Evolutionary conservation across 2,329 filamentous ascomycete species (phyloP).

Genomic region (Phaeosphaeria sp.): DNA sequence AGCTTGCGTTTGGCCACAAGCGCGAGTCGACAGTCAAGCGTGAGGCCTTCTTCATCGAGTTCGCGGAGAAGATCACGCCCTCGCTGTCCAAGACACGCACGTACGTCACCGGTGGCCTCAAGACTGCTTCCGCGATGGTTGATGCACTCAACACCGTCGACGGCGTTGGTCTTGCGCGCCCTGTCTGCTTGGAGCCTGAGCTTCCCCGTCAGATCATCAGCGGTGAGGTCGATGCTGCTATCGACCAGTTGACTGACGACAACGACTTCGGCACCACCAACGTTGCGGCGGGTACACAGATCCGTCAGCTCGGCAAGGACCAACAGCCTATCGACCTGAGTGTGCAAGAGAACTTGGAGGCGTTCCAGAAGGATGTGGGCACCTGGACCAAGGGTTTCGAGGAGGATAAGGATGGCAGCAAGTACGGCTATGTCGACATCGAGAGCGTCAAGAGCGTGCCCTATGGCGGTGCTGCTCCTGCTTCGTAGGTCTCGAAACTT

Average conservation of each 20-base stretch:
- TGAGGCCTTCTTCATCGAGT: conserved; percentile 67
- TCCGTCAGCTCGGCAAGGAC: conserved; percentile 61
- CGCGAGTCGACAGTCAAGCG: conserved; percentile 63
- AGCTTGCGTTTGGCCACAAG: conserved; percentile 59
- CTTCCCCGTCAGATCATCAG: conserved; percentile 55
- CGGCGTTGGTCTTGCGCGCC: conserved; percentile 65
- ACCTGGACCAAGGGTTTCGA: conserved; percentile 52
- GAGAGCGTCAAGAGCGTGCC: conserved; percentile 45
- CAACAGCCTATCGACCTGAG: conserved; percentile 62
- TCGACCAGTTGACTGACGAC: conserved; percentile 57
- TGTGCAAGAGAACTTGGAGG: conserved; percentile 55
- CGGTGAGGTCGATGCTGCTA: conserved; percentile 53
- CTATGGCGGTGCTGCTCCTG: conserved; percentile 38
- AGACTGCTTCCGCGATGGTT: conserved; percentile 64
- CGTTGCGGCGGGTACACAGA: conserved; percentile 58
- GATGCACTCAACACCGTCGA: conserved; percentile 64
- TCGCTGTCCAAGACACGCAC: conserved; percentile 64
- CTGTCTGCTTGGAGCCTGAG: conserved; percentile 60
- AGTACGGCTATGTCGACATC: conserved; percentile 57
- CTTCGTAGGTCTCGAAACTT: conserved; percentile 3
- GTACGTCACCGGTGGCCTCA: conserved; percentile 67
- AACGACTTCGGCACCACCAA: conserved; percentile 60
- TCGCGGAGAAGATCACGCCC: conserved; percentile 60
- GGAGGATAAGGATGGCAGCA: conserved; percentile 47
- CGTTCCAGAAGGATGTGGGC: conserved; percentile 58